Percentiles rank a stretch among this genome's conserved stretches.
phyloP scores from a whole-genome alignment of 305 asterid genomes.

The Andrographis paniculata region DNA sequence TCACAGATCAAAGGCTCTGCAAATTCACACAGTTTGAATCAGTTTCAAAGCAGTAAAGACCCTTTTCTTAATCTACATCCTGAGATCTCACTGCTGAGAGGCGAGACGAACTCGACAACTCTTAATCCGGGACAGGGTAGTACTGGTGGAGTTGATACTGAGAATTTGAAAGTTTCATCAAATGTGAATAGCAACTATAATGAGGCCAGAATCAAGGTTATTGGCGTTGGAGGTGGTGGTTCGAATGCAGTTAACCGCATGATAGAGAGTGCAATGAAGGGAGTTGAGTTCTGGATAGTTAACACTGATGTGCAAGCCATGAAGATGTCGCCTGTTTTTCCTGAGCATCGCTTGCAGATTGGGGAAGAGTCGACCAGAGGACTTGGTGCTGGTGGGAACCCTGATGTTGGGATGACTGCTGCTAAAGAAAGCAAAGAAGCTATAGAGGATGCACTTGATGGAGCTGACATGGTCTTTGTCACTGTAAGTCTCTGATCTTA shows the following conservation, averaged over 20 bases:
- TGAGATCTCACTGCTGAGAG: slow-evolving; percentile 83
- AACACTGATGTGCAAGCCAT: slow-evolving; percentile 93
- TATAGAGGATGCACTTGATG: slow-evolving; percentile 77
- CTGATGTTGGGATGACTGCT: slow-evolving; percentile 84
- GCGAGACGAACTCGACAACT: slow-evolving; percentile 48
- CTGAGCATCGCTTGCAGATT: slow-evolving; percentile 74
- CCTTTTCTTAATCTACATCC: slow-evolving; percentile 81
- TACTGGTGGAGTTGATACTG: slow-evolving; percentile 44
- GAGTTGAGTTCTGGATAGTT: slow-evolving; percentile 96
- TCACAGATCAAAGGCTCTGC: slow-evolving; percentile 53
- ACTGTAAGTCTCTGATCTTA: slow-evolving; percentile 47
- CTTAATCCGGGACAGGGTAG: slow-evolving; percentile 44
- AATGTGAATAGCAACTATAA: slow-evolving; percentile 27
- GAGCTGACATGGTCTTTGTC: slow-evolving; percentile 93
- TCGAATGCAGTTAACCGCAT: slow-evolving; percentile 83
- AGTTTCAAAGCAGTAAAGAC: slow-evolving; percentile 60
- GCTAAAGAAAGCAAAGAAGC: slow-evolving; percentile 81
- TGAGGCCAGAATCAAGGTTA: slow-evolving; percentile 59
- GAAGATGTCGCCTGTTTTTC: slow-evolving; percentile 74
- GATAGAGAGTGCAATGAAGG: slow-evolving; percentile 93
- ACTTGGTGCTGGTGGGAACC: slow-evolving; percentile 99
- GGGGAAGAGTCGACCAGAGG: slow-evolving; percentile 93
- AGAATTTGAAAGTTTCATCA: slow-evolving; percentile 31
- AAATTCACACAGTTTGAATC: slow-evolving; percentile 54
- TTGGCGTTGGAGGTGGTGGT: slow-evolving; percentile 99